Conservation (phyloP, 2,329 filamentous ascomycete genomes). For the Ceratocystis papillata region DNA sequence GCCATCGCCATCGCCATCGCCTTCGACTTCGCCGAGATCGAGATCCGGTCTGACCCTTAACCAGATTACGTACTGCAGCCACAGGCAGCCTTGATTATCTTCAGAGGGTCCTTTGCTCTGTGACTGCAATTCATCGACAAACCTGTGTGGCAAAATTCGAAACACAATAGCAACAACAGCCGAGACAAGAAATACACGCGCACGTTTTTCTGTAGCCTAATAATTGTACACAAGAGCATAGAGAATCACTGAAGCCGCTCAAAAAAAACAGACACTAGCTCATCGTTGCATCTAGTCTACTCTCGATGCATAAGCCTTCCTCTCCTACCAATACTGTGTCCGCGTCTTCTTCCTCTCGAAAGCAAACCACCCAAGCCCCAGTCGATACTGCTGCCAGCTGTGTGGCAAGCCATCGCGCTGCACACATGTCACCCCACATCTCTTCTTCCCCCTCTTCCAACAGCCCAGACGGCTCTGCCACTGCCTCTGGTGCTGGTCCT, state of each 20-base stretch:
- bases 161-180: constrained; percentile 11
- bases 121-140: not conserved
- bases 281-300: not conserved
- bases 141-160: not conserved
- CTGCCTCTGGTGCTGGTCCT: not conserved
- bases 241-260: not conserved
- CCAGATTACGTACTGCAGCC: not conserved
- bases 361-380: not conserved
- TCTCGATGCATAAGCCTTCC: constrained; percentile 3
- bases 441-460: not conserved
- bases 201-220: not conserved
- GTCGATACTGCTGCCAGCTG: not conserved
- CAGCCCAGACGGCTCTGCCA: not conserved
- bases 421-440: not conserved
- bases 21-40: not conserved
- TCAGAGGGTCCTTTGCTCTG: not conserved
- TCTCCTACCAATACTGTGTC: not conserved
- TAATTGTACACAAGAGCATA: not conserved
- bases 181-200: constrained; percentile 10
- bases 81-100: not conserved
- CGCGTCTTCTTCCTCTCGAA: not conserved
- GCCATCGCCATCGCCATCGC: not conserved
- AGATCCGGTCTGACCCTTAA: not conserved
- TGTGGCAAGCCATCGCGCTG: not conserved
- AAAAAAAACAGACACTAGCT: not conserved